phyloP scores from a whole-genome alignment of 169 alveolate genomes.

The Plasmodium berghei region DNA sequence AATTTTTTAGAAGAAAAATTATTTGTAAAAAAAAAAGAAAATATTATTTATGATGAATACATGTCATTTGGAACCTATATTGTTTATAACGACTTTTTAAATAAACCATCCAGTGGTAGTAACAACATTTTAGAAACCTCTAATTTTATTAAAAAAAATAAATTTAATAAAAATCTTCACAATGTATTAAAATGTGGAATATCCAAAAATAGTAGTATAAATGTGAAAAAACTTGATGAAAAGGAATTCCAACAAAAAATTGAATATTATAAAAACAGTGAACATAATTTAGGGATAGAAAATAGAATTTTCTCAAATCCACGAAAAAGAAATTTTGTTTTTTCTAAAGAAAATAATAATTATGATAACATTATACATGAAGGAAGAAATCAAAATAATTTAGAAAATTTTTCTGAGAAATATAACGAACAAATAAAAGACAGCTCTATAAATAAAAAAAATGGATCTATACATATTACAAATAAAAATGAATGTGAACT shows the following conservation, averaged over 20 bases:
- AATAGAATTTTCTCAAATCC: too few relatives aligned
- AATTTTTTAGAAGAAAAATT: slow-evolving; percentile 16
- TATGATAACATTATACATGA: too few relatives aligned
- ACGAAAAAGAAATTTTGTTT: too few relatives aligned
- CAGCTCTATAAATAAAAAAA: neutral
- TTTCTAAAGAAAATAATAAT: too few relatives aligned
- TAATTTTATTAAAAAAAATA: neutral
- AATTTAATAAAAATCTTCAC: neutral
- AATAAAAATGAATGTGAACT: neutral
- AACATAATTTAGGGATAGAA: too few relatives aligned
- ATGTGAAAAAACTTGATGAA: too few relatives aligned
- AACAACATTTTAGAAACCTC: slow-evolving; percentile 4
- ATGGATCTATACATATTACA: neutral
- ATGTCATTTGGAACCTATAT: slow-evolving; percentile 37
- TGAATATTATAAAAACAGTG: too few relatives aligned
- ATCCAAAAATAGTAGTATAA: neutral
- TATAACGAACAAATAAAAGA: neutral
- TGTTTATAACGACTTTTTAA: slow-evolving; percentile 30
- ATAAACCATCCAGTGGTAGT: slow-evolving; percentile 11
- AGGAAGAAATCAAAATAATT: too few relatives aligned
- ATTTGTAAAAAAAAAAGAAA: slow-evolving; percentile 1
- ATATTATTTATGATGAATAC: slow-evolving; percentile 23
- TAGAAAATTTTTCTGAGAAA: too few relatives aligned
- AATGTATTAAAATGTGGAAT: neutral
- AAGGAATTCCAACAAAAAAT: too few relatives aligned